Evolutionary conservation across 139 green algal genomes (phyloP).

Genomic region (Pycnococcus provasolii): DNA sequence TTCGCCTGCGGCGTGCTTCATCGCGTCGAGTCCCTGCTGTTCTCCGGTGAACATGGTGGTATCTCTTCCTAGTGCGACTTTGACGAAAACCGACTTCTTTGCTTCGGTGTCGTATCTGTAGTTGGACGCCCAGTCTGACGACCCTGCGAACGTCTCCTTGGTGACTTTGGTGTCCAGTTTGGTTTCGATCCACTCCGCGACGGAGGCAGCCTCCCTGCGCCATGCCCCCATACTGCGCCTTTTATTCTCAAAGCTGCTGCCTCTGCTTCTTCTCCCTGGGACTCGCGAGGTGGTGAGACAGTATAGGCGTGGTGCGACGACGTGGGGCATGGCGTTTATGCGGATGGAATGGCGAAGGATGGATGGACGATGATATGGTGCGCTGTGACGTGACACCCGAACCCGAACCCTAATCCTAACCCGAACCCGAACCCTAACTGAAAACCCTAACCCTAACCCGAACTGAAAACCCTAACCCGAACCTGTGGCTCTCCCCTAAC

Average conservation of each 20-base stretch:
- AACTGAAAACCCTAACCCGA: too few species aligned
- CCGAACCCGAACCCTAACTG: too few species aligned
- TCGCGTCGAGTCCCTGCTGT: constrained; percentile 62
- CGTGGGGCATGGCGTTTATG: not conserved
- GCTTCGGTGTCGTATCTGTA: constrained; percentile 39
- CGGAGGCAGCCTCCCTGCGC: not conserved
- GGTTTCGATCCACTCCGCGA: constrained; percentile 7
- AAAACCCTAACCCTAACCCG: too few species aligned
- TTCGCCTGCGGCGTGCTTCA: constrained; percentile 50
- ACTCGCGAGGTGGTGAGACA: too few species aligned
- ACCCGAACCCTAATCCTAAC: too few species aligned
- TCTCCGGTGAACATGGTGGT: constrained; percentile 79
- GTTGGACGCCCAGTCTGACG: constrained; percentile 47
- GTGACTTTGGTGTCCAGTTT: constrained; percentile 28
- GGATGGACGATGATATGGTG: too few species aligned
- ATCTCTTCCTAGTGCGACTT: constrained; percentile 42
- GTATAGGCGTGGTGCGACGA: not conserved
- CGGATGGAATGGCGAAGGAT: too few species aligned
- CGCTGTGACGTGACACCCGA: too few species aligned
- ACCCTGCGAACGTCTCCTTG: constrained; percentile 33
- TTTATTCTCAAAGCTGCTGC: too few species aligned
- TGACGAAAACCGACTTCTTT: constrained; percentile 64
- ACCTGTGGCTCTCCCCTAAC: too few species aligned
- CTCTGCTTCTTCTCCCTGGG: too few species aligned
- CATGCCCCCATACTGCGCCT: too few species aligned